Evolutionary conservation across 768 basidiomycete genomes (phyloP).

Genomic region (Hortiboletus flavorubellus): DNA sequence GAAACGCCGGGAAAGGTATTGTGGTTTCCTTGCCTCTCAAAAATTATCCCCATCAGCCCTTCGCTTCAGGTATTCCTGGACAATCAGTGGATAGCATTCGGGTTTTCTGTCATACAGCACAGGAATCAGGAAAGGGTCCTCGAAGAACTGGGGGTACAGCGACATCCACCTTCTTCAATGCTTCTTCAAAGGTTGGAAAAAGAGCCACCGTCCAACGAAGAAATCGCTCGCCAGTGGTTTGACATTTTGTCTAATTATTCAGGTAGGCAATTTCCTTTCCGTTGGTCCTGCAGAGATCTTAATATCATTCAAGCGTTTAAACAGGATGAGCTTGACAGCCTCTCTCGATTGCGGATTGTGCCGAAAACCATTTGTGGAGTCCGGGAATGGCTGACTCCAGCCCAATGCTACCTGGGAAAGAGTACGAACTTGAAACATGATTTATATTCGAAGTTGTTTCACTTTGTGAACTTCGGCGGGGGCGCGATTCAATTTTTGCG

Average conservation of each 20-base stretch:
- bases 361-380: neutral
- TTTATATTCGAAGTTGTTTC: constrained; percentile 53
- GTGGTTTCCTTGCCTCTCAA: constrained; percentile 35
- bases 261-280: constrained; percentile 37
- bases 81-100: constrained; percentile 50
- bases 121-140: constrained; percentile 43
- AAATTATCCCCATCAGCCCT: neutral
- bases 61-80: constrained; percentile 1
- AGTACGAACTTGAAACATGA: constrained; percentile 55
- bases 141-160: constrained; percentile 59
- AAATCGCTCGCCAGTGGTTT: constrained; percentile 61
- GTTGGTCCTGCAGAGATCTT: neutral
- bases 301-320: constrained; percentile 47
- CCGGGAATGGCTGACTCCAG: constrained; percentile 45
- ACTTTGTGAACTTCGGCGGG: constrained; percentile 81
- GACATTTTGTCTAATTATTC: constrained; percentile 53
- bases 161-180: constrained; percentile 58
- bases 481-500: constrained; percentile 77
- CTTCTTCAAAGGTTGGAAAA: constrained; percentile 55
- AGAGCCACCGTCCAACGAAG: constrained; percentile 50
- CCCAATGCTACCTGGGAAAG: constrained; percentile 64
- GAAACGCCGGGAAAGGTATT: constrained; percentile 1
- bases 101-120: constrained; percentile 65
- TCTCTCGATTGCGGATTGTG: constrained; percentile 61
- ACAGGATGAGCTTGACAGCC: constrained; percentile 43